Conservation (phyloP, 805 yeast genomes). For the Monosporozyma aquatica region DNA sequence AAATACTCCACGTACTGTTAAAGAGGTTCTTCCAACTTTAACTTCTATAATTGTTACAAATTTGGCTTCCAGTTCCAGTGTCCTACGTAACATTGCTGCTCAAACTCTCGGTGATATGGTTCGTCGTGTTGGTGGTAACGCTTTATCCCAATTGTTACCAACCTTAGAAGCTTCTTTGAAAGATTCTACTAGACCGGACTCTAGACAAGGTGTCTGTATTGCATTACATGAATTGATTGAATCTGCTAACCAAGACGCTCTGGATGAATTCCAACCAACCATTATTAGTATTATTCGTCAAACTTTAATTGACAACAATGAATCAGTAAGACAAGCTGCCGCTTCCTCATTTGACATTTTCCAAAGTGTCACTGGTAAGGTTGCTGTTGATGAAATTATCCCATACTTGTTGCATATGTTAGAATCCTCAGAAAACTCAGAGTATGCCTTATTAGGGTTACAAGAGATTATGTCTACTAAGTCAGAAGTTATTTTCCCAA, state of each 20-base stretch:
- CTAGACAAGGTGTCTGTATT: constrained; percentile 93
- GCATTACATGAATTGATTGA: constrained; percentile 80
- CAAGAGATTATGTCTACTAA: constrained; percentile 87
- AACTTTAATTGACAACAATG: constrained; percentile 67
- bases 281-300: constrained; percentile 69
- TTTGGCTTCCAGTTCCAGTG: constrained; percentile 72
- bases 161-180: constrained; percentile 60
- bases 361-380: constrained; percentile 72
- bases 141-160: constrained; percentile 76
- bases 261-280: constrained; percentile 53
- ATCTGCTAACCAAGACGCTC: constrained; percentile 54
- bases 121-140: constrained; percentile 84
- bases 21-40: constrained; percentile 80
- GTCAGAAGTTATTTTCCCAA: constrained; percentile 88
- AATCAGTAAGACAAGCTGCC: constrained; percentile 79
- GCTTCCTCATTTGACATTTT: constrained; percentile 84
- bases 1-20: constrained; percentile 89
- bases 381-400: constrained; percentile 78
- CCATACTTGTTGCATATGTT: constrained; percentile 73
- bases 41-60: constrained; percentile 71
- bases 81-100: constrained; percentile 81
- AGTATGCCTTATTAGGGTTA: constrained; percentile 75
- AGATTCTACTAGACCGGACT: constrained; percentile 59
- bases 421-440: constrained; percentile 49
- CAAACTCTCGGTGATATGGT: constrained; percentile 90